Base-by-base conservation (phyloP, 164 flowering plant species). In the Brasenia schreberi region DNA sequence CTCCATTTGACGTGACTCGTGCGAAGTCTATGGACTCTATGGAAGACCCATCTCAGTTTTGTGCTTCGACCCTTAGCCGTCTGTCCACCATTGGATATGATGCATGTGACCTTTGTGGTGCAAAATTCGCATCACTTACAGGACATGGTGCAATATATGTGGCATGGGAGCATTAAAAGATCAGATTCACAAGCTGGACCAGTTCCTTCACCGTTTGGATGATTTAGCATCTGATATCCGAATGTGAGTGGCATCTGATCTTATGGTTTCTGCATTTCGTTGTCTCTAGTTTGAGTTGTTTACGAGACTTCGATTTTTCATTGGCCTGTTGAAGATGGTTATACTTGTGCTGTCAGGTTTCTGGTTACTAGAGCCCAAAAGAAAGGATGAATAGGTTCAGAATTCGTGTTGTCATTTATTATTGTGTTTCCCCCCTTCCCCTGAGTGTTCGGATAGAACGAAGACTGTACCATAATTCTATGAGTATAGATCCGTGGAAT, bases 121-220 rank as follows among this genome's bases (percentile, higher is more conserved):
- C 99, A 64, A 95, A 92, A 71, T 95, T 92, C 67, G 85, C 99
- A 11, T 97, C 97, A n/a, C 78, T 95, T 43, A 73, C 89, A 5
- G 43, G 94, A 33, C 97, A 97, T 42, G 99, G 99, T 64, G 99
- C 81, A 92, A 87, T 65, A 82, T 92, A 11, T 95, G 99, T 82
- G 99, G 99, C 9, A 95, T 95, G 97, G 99, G 64, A 92, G 97
- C 85, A 95, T 95, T 63, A 90, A 90, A 70, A 84, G 99, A 76
- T 95, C 99, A 43, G 99, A 95, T 81, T 94, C 92, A 4, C 76
- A 92, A 23, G 74, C 79, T 19, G 79, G 69, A 1, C 86, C 96
- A 39, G 89, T 84, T 69, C 84, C 98, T 72, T 81, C 99, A n/a
- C 99, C 97, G 39, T 94, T 94, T 75, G 97, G 97, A 59, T 91